phyloP scores from a whole-genome alignment of 768 basidiomycete genomes.

The Mycena haematopus region DNA sequence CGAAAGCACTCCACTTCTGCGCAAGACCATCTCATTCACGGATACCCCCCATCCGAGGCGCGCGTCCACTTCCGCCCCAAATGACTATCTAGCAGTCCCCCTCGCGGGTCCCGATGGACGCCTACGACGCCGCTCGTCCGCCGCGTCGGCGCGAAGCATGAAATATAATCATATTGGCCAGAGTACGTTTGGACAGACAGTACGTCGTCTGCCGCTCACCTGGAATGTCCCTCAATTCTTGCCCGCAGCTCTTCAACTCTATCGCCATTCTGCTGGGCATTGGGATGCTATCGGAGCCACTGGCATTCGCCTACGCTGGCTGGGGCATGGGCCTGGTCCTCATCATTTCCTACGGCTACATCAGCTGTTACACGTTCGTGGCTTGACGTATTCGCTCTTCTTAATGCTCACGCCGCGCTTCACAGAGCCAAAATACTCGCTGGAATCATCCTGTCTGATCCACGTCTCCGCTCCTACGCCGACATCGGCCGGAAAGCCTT shows the following conservation, averaged over 20 bases:
- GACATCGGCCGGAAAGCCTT: slow-evolving; percentile 94
- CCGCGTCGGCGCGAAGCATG: slow-evolving; percentile 29
- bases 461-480: slow-evolving; percentile 79
- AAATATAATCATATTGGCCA: slow-evolving; percentile 50
- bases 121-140: slow-evolving; percentile 42
- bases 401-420: not conserved
- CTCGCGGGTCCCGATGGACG: not conserved
- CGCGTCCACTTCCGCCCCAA: slow-evolving; percentile 3
- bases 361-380: slow-evolving; percentile 85
- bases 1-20: slow-evolving; percentile 16
- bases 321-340: slow-evolving; percentile 85
- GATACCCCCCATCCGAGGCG: slow-evolving; percentile 23
- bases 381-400: not conserved
- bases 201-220: slow-evolving; percentile 38
- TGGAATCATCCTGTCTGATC: slow-evolving; percentile 73
- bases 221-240: slow-evolving; percentile 6
- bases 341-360: slow-evolving; percentile 76
- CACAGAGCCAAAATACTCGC: slow-evolving; percentile 88
- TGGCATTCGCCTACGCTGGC: slow-evolving; percentile 92
- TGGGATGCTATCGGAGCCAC: slow-evolving; percentile 88
- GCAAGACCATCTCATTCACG: slow-evolving; percentile 30
- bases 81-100: slow-evolving; percentile 22
- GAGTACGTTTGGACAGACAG: slow-evolving; percentile 80
- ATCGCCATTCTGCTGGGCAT: slow-evolving; percentile 90
- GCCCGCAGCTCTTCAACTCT: slow-evolving; percentile 78